A percentile compares a stretch with the other conserved stretches of the same genome.
These are phyloP conservation scores for Venturia effusa DNA, from an alignment of 2,329 filamentous ascomycete genomes.

Conservation along the genomic window DNA sequence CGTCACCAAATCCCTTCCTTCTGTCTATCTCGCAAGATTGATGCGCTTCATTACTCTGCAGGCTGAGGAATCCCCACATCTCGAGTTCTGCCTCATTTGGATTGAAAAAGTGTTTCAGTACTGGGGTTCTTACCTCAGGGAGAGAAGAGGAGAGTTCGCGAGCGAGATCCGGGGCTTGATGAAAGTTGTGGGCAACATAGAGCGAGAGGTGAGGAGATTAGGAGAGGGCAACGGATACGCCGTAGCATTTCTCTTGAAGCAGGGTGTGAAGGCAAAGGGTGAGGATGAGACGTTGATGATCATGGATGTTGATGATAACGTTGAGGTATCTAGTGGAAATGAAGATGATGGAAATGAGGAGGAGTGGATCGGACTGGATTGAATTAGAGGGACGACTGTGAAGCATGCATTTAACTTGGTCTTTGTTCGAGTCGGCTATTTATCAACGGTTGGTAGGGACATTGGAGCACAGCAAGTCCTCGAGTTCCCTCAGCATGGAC, in stretches of 20 bases:
- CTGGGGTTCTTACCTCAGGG: conserved; percentile 77
- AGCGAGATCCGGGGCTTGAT: conserved; percentile 76
- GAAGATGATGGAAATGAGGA: conserved; percentile 10
- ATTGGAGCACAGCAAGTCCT: too few relatives aligned
- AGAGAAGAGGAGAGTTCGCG: conserved; percentile 67
- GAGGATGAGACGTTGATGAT: neutral
- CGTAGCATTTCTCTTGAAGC: conserved; percentile 66
- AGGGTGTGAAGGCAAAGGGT: conserved; percentile 26
- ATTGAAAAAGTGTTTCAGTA: conserved; percentile 69
- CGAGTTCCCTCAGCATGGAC: too few relatives aligned
- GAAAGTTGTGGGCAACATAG: conserved; percentile 68
- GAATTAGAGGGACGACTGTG: neutral
- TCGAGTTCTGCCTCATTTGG: conserved; percentile 93
- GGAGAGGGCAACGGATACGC: conserved; percentile 84
- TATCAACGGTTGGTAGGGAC: too few relatives aligned
- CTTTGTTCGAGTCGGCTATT: too few relatives aligned
- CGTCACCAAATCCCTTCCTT: conserved; percentile 67
- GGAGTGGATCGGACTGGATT: conserved; percentile 1
- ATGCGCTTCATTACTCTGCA: conserved; percentile 81
- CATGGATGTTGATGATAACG: conserved; percentile 4
- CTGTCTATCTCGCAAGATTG: conserved; percentile 75
- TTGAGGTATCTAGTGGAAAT: neutral
- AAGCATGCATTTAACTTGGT: too few relatives aligned
- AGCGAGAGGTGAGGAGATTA: conserved; percentile 69
- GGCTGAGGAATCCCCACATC: conserved; percentile 79